Conservation (phyloP, 2,329 filamentous ascomycete genomes). For the Fusarium sp. region DNA sequence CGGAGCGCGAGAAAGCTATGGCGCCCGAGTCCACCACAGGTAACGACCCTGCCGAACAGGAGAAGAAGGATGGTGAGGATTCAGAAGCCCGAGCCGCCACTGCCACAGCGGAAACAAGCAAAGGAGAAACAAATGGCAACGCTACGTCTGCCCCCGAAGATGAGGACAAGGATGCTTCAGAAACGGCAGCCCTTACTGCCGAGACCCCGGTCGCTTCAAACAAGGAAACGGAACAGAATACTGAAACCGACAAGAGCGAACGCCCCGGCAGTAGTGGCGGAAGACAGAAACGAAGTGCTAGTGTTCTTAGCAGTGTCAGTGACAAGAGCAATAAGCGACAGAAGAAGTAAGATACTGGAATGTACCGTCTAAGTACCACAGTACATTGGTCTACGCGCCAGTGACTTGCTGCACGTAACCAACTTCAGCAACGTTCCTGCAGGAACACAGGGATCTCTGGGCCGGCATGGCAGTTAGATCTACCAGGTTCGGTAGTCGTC, state of each 20-base stretch:
- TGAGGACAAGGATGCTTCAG: conserved; percentile 27
- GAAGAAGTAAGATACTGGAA: conserved; percentile 57
- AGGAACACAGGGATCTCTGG: conserved; percentile 18
- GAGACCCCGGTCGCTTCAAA: conserved; percentile 21
- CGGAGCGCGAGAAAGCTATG: conserved; percentile 59
- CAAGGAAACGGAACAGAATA: conserved; percentile 36
- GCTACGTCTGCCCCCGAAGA: conserved; percentile 31
- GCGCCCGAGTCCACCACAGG: conserved; percentile 35
- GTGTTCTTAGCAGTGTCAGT: conserved; percentile 77
- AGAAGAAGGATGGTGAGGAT: conserved; percentile 17
- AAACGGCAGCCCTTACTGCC: conserved; percentile 16
- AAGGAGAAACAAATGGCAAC: conserved; percentile 25
- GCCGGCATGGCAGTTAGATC: conserved; percentile 18
- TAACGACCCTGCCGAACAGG: conserved; percentile 25
- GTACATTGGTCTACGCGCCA: conserved; percentile 28
- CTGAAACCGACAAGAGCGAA: conserved; percentile 45
- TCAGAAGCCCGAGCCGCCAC: conserved; percentile 25
- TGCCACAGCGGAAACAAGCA: neutral
- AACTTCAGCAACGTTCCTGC: conserved; percentile 27
- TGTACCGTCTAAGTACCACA: conserved; percentile 42
- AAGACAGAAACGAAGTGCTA: conserved; percentile 82
- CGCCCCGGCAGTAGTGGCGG: conserved; percentile 55
- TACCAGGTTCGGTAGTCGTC: conserved; percentile 31
- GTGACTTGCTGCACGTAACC: conserved; percentile 28
- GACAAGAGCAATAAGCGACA: conserved; percentile 70